Evolutionary conservation across 2,329 filamentous ascomycete species (phyloP).

Genomic region (Xylariaceae sp.): DNA sequence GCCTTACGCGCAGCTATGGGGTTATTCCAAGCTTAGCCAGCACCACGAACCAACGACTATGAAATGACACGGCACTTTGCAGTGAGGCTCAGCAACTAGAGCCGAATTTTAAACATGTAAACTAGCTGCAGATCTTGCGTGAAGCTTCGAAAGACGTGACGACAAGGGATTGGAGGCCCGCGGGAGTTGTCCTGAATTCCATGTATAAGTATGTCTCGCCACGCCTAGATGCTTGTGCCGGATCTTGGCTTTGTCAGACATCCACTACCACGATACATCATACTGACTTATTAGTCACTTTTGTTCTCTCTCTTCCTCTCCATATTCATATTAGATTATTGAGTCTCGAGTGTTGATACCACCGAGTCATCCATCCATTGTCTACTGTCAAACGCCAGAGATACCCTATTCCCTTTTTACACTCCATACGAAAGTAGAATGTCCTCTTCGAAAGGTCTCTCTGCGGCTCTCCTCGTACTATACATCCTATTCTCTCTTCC

Average conservation of each 20-base stretch:
- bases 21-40: neutral
- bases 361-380: too few species aligned
- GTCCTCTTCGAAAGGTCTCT: conserved; percentile 12
- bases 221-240: too few species aligned
- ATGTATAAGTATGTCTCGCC: too few species aligned
- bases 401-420: neutral
- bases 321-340: too few species aligned
- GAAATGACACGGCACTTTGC: neutral
- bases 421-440: conserved; percentile 2
- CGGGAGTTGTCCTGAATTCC: too few species aligned
- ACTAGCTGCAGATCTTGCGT: neutral
- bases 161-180: too few species aligned
- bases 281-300: too few species aligned
- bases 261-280: too few species aligned
- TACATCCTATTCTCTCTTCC: conserved; percentile 33
- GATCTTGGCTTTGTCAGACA: too few species aligned
- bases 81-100: neutral
- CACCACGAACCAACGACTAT: neutral
- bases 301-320: too few species aligned
- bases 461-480: conserved; percentile 31
- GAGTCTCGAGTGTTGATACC: too few species aligned
- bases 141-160: too few species aligned
- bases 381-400: neutral
- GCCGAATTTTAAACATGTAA: neutral
- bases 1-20: neutral